Evolutionary conservation across 768 basidiomycete genomes (phyloP).

Genomic region (Lactifluus pinguis): DNA sequence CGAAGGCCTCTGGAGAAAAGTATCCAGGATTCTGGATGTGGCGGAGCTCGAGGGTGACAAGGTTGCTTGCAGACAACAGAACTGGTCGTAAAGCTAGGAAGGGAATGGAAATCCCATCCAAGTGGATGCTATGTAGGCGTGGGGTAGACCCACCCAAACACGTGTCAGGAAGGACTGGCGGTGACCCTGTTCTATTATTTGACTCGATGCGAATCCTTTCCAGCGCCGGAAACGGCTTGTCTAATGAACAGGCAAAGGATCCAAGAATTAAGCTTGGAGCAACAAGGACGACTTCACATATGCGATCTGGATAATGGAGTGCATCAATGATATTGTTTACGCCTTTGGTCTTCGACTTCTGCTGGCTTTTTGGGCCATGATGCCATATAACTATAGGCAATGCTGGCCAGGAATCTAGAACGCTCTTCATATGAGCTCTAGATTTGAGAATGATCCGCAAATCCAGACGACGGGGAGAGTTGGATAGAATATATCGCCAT

Average conservation of each 20-base stretch:
- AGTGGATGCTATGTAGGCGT: neutral
- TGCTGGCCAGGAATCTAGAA: neutral
- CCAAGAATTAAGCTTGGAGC: neutral
- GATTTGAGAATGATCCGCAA: neutral
- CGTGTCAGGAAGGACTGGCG: conserved; percentile 14
- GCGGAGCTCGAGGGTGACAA: neutral
- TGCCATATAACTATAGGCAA: neutral
- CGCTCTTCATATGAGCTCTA: neutral
- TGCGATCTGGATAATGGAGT: neutral
- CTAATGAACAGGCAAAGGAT: conserved; percentile 23
- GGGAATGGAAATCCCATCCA: neutral
- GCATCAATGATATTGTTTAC: neutral
- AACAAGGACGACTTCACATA: neutral
- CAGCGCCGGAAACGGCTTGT: conserved; percentile 19
- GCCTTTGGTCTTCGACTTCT: neutral
- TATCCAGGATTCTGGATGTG: neutral
- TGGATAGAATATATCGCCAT: neutral
- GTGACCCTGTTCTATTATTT: conserved; percentile 28
- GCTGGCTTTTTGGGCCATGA: neutral
- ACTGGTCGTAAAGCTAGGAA: neutral
- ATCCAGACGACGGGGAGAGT: neutral
- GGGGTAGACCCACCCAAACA: conserved; percentile 4
- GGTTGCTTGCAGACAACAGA: neutral
- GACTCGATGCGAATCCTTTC: conserved; percentile 21
- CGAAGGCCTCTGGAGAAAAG: neutral